Percentiles rank a stretch among this genome's conserved stretches.
phyloP scores from a whole-genome alignment of 805 yeast species.

The Candida glaebosa region DNA sequence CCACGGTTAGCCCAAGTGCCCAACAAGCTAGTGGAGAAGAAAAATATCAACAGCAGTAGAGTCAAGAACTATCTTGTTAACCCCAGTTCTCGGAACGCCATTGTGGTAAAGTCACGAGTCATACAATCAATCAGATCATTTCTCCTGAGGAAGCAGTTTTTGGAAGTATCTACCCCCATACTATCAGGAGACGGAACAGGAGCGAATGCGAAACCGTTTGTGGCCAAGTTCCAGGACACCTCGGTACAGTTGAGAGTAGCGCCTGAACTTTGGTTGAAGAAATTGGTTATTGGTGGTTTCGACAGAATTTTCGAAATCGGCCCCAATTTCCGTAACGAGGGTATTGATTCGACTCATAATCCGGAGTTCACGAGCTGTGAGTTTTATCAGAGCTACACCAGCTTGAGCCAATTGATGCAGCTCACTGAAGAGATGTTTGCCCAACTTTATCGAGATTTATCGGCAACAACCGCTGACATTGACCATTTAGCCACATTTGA shows the following conservation, averaged over 20 bases:
- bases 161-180: slow-evolving; percentile 90
- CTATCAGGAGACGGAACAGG: slow-evolving; percentile 75
- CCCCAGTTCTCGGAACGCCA: slow-evolving; percentile 42
- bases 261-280: slow-evolving; percentile 92
- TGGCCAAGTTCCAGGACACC: slow-evolving; percentile 44
- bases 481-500: neutral
- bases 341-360: slow-evolving; percentile 88
- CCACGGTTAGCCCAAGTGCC: slow-evolving; percentile 63
- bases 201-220: slow-evolving; percentile 89
- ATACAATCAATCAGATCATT: slow-evolving; percentile 55
- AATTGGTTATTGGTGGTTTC: slow-evolving; percentile 77
- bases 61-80: slow-evolving; percentile 73
- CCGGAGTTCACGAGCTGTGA: slow-evolving; percentile 93
- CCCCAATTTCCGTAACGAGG: slow-evolving; percentile 83
- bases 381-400: slow-evolving; percentile 72
- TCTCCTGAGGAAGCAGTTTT: slow-evolving; percentile 51
- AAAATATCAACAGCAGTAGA: slow-evolving; percentile 60
- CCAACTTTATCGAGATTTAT: slow-evolving; percentile 32
- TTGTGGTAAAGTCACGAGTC: slow-evolving; percentile 52
- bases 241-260: slow-evolving; percentile 74
- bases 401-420: slow-evolving; percentile 61
- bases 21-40: slow-evolving; percentile 51
- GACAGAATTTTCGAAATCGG: slow-evolving; percentile 89
- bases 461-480: neutral
- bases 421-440: slow-evolving; percentile 59